Percentiles rank a stretch among this genome's conserved stretches.
These are phyloP conservation scores for Tylopilus intermedius DNA, from an alignment of 768 basidiomycete genomes.

Conservation along the genomic window DNA sequence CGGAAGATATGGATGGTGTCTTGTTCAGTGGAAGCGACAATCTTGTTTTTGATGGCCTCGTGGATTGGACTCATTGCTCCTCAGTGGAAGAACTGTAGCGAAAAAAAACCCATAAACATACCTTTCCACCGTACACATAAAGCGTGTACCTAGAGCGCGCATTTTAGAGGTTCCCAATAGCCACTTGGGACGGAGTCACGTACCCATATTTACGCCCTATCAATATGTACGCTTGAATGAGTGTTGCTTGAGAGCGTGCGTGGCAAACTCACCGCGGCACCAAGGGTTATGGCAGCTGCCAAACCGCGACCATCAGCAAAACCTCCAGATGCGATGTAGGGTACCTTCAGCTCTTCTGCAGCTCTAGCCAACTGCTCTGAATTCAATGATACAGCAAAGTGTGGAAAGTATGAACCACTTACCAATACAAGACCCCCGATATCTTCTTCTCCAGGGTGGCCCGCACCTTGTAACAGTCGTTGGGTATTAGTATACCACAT, in stretches of 20 bases:
- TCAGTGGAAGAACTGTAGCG: background rate
- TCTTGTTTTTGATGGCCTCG: slow-evolving; percentile 84
- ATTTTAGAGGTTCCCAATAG: background rate
- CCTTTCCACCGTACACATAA: slow-evolving; percentile 90
- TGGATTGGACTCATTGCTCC: slow-evolving; percentile 67
- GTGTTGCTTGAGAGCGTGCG: background rate
- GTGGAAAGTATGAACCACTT: background rate
- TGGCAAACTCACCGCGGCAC: slow-evolving; percentile 58
- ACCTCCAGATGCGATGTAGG: slow-evolving; percentile 89
- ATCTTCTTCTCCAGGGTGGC: slow-evolving; percentile 93
- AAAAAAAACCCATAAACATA: slow-evolving; percentile 25
- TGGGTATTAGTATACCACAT: slow-evolving; percentile 1
- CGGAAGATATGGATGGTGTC: slow-evolving; percentile 91
- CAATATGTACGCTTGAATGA: background rate
- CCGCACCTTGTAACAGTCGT: slow-evolving; percentile 58
- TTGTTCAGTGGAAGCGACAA: slow-evolving; percentile 75
- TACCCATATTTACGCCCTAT: slow-evolving; percentile 84
- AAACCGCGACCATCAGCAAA: slow-evolving; percentile 83
- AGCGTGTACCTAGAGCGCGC: slow-evolving; percentile 56
- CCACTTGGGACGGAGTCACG: background rate
- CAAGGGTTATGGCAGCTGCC: slow-evolving; percentile 75
- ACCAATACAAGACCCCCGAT: slow-evolving; percentile 85
- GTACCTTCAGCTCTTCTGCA: slow-evolving; percentile 74
- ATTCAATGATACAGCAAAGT: background rate
- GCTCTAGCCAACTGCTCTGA: slow-evolving; percentile 71